Base-by-base conservation (phyloP, 371 early-diverging fungal species). In the Mortierella sp. region DNA sequence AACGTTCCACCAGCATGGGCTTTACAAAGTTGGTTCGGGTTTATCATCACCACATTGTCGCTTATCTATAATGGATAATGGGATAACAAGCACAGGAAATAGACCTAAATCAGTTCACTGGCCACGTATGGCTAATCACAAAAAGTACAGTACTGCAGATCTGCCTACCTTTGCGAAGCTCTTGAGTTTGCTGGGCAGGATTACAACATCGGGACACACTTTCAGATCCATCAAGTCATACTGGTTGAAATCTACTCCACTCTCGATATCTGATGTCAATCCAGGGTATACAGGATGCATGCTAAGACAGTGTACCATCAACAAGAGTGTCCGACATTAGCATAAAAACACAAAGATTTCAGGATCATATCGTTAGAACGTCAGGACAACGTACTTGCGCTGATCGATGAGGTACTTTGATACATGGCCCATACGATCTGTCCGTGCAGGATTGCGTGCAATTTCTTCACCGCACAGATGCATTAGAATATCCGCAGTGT, bases 141-240 rank as follows among this genome's bases (percentile, higher is more conserved):
- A 47, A 20, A 20, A 20, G 28, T 30, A 51, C 22, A 40, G 16
- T 0, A 11, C 18, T 43, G 39, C 10, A 39, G 10, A 0, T 26
- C 0, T n/a, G 62, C 20, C 49, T 61, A 77, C 78, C 73, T 89
- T 93, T 30, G 86, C 90, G 83, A 92, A 91, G 63, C 88, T 89
- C 70, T 87, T 87, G 24, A 97, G 84, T 68, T 88, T 87, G 49
- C 93, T 93, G 28, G 94, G 93, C 28, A 93, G 51, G 45, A 98
- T 87, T 47, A 98, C 73, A 1, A 98, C 76, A 84, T 98, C 98
- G 0, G 98, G 98, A 20, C 85, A 85, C 12, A 84, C 86, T 52
- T 88, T 88, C 28, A 95, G 78, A 61, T 91, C 91, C 47, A 97
- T 81, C 6, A 97, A 95, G 73, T 96, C 96, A 47, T 94, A 91